phyloP scores from a whole-genome alignment of 2,329 filamentous ascomycete species.

The Ophiocordyceps camponoti-leonardi region DNA sequence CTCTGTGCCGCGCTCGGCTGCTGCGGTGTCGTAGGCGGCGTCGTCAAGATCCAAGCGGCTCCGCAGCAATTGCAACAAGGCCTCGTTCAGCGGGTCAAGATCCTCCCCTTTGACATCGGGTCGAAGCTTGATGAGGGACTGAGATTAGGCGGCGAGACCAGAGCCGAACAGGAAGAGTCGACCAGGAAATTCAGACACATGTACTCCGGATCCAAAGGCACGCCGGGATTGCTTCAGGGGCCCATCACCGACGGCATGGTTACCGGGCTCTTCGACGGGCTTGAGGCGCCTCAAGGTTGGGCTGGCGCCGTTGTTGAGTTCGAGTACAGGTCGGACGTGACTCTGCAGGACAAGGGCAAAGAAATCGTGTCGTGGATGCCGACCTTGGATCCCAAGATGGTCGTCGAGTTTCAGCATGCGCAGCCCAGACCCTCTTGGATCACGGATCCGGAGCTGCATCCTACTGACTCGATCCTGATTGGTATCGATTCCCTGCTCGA shows the following conservation, averaged over 20 bases:
- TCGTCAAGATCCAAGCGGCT: slow-evolving; percentile 76
- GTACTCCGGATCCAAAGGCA: slow-evolving; percentile 39
- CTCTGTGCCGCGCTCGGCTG: slow-evolving; percentile 60
- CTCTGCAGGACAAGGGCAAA: slow-evolving; percentile 23
- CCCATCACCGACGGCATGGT: slow-evolving; percentile 82
- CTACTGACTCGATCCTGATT: slow-evolving; percentile 49
- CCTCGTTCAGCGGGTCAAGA: slow-evolving; percentile 47
- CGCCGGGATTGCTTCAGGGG: slow-evolving; percentile 55
- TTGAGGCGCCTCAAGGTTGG: slow-evolving; percentile 46
- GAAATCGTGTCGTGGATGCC: slow-evolving; percentile 51
- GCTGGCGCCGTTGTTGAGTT: slow-evolving; percentile 74
- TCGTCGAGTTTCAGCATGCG: slow-evolving; percentile 60
- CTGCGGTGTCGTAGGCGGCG: slow-evolving; percentile 61
- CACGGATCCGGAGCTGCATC: slow-evolving; percentile 32
- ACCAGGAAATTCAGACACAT: slow-evolving; percentile 53
- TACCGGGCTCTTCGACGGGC: slow-evolving; percentile 38
- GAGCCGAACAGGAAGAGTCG: slow-evolving; percentile 64
- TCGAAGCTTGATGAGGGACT: slow-evolving; percentile 47
- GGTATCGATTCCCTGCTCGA: slow-evolving; percentile 66
- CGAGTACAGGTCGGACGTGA: slow-evolving; percentile 26
- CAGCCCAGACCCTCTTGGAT: slow-evolving; percentile 47
- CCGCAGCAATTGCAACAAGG: slow-evolving; percentile 52
- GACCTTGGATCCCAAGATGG: slow-evolving; percentile 56
- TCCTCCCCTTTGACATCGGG: slow-evolving; percentile 59
- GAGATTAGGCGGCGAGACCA: slow-evolving; percentile 77